Conservation (phyloP, 331 rosid genomes). For the Dryas integrifolia region DNA sequence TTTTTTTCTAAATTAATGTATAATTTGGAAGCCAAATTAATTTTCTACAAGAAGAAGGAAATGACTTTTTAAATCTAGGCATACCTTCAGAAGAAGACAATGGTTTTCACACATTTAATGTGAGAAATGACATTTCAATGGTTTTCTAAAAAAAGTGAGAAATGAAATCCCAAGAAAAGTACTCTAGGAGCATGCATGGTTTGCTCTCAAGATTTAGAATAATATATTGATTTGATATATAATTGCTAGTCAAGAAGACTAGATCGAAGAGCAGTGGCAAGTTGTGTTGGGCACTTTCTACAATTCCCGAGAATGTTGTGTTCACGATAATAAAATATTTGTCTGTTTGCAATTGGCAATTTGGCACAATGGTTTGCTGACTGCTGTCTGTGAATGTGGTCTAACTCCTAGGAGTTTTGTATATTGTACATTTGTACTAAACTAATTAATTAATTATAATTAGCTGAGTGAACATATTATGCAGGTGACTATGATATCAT, state of each 20-base stretch:
- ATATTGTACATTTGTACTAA: neutral
- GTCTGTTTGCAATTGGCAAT: conserved; percentile 50
- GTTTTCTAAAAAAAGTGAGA: no score
- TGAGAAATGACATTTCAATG: no score
- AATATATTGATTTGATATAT: neutral
- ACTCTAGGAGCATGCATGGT: conserved; percentile 15
- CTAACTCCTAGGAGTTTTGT: conserved; percentile 43
- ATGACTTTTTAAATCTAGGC: no score
- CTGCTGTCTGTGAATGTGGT: conserved; percentile 26
- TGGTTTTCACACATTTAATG: neutral
- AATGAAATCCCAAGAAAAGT: conserved; percentile 13
- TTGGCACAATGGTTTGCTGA: conserved; percentile 38
- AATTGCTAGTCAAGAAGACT: conserved; percentile 23
- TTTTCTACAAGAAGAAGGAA: neutral
- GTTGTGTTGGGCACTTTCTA: conserved; percentile 37
- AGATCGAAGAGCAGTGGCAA: conserved; percentile 32
- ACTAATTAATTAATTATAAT: neutral
- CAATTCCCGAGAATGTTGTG: conserved; percentile 57
- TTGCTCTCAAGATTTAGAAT: conserved; percentile 3
- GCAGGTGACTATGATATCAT: conserved; percentile 18
- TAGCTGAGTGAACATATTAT: conserved; percentile 13
- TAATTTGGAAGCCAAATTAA: conserved; percentile 13
- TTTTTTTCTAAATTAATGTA: no score
- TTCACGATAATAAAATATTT: conserved; percentile 49
- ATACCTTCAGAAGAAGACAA: no score